phyloP scores from a whole-genome alignment of 2,329 filamentous ascomycete genomes.

The Penicillium sp. region DNA sequence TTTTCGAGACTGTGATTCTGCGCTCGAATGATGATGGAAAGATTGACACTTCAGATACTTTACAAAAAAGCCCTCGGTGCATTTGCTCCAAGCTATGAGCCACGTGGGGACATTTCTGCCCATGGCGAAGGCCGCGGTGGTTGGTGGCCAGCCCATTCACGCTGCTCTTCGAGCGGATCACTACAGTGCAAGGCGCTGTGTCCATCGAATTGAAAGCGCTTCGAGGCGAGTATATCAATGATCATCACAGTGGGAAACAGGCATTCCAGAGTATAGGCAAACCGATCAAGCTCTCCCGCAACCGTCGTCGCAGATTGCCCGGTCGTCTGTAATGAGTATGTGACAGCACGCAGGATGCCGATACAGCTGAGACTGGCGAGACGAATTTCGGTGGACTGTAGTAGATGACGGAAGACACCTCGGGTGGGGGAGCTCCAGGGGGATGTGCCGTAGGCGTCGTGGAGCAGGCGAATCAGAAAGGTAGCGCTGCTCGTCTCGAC shows the following conservation, averaged over 20 bases:
- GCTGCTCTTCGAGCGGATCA: background rate
- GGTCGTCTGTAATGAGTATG: background rate
- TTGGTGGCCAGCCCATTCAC: background rate
- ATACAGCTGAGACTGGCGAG: background rate
- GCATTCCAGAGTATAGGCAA: background rate
- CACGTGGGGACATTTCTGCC: background rate
- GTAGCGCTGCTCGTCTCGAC: background rate
- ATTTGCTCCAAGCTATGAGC: background rate
- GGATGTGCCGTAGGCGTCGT: background rate
- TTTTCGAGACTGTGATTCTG: no score
- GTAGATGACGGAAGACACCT: background rate
- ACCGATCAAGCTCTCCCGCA: background rate
- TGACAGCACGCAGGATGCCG: background rate
- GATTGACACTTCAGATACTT: no score
- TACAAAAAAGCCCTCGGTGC: no score
- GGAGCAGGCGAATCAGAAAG: background rate
- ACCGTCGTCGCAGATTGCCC: background rate
- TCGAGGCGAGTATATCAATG: slow-evolving; percentile 1
- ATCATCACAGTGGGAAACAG: background rate
- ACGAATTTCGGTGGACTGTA: background rate
- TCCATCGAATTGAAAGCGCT: background rate
- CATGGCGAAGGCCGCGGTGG: background rate
- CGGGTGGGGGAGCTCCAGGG: background rate
- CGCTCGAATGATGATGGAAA: no score
- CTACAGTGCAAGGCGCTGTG: background rate